Conservation (phyloP, 768 basidiomycete species). For the Rhizopogon vinicolor region DNA sequence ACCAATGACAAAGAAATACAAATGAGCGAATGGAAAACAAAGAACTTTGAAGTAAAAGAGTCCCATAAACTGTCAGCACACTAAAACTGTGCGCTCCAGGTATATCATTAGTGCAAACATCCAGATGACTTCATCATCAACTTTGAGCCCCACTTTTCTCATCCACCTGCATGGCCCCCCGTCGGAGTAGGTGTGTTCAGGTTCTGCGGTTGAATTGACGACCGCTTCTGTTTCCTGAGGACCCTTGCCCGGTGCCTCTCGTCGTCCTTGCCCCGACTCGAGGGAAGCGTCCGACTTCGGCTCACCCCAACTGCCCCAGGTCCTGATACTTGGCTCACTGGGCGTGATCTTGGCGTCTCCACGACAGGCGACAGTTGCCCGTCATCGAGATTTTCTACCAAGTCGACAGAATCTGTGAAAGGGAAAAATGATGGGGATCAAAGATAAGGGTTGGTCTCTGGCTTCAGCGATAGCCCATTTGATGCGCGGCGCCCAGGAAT, state of each 20-base stretch:
- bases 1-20: not conserved
- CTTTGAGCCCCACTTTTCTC: not conserved
- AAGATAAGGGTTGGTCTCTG: conserved; percentile 3
- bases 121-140: not conserved
- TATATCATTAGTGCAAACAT: conserved; percentile 1
- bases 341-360: conserved; percentile 35
- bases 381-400: conserved; percentile 20
- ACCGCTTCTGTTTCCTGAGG: conserved; percentile 49
- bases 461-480: conserved; percentile 23
- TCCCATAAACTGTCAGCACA: not conserved
- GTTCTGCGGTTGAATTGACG: conserved; percentile 32
- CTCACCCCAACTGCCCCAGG: conserved; percentile 34
- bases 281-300: conserved; percentile 65
- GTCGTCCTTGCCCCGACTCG: conserved; percentile 25
- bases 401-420: conserved; percentile 16
- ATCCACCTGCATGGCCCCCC: not conserved
- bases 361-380: conserved; percentile 43
- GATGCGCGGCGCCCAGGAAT: conserved; percentile 26
- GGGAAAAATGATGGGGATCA: conserved; percentile 8
- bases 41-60: not conserved
- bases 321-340: conserved; percentile 24
- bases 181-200: conserved; percentile 2
- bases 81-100: not conserved
- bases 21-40: not conserved
- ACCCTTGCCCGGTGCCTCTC: conserved; percentile 35